These are phyloP conservation scores for Xylariaceae sp. DNA, from an alignment of 2,329 filamentous ascomycete genomes.

Conservation along the genomic window DNA sequence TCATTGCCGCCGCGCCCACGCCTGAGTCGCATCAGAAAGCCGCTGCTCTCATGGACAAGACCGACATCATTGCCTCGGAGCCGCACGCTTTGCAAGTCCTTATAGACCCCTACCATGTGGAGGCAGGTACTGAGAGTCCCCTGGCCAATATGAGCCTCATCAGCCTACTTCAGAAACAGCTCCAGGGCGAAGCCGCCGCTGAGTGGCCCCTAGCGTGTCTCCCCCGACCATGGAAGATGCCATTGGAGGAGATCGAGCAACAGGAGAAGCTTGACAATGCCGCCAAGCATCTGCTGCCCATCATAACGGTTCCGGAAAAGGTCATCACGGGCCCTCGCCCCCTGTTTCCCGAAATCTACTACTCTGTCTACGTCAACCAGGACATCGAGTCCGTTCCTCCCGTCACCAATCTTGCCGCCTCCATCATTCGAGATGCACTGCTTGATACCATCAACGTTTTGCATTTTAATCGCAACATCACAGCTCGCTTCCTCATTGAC, in stretches of 20 bases:
- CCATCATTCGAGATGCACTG: slow-evolving; percentile 79
- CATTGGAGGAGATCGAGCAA: slow-evolving; percentile 57
- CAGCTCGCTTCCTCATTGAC: slow-evolving; percentile 87
- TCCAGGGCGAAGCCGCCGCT: slow-evolving; percentile 71
- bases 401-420: slow-evolving; percentile 71
- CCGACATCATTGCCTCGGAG: slow-evolving; percentile 88
- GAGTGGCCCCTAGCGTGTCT: slow-evolving; percentile 73
- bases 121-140: slow-evolving; percentile 60
- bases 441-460: slow-evolving; percentile 92
- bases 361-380: slow-evolving; percentile 86
- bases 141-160: slow-evolving; percentile 68
- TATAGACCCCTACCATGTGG: slow-evolving; percentile 78
- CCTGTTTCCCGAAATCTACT: slow-evolving; percentile 88
- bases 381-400: slow-evolving; percentile 86
- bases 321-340: slow-evolving; percentile 72
- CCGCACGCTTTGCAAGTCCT: slow-evolving; percentile 80
- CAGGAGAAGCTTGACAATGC: slow-evolving; percentile 58
- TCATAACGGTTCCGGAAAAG: slow-evolving; percentile 70
- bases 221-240: slow-evolving; percentile 66
- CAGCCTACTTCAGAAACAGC: slow-evolving; percentile 78
- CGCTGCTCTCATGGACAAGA: slow-evolving; percentile 81
- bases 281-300: slow-evolving; percentile 75
- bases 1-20: slow-evolving; percentile 68
- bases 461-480: slow-evolving; percentile 85
- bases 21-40: slow-evolving; percentile 71